Percentiles rank a stretch among this genome's conserved stretches.
Conservation (phyloP, 345 rosid genomes). For the Erysimum cheiranthoides region DNA sequence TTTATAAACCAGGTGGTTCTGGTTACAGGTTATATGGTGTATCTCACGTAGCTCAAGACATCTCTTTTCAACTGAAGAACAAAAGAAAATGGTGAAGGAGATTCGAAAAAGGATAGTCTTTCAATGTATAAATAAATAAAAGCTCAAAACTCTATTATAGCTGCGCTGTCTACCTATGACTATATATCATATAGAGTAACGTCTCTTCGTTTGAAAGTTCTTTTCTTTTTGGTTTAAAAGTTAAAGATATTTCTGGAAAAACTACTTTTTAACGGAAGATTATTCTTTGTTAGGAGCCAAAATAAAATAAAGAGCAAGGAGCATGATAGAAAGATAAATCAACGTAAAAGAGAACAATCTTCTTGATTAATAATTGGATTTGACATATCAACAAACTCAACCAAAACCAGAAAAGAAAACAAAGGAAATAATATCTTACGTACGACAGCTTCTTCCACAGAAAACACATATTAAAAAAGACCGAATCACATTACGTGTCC, state of each 20-base stretch:
- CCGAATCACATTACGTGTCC: conserved; percentile 10
- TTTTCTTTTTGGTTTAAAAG: too few relatives aligned
- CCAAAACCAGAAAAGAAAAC: neutral
- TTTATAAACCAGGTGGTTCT: neutral
- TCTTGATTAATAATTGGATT: neutral
- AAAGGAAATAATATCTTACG: neutral
- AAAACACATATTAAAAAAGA: conserved; percentile 2
- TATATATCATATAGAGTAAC: too few relatives aligned
- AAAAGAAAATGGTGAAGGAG: too few relatives aligned
- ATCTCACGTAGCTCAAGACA: too few relatives aligned
- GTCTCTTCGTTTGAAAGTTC: neutral
- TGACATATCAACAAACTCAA: conserved; percentile 32
- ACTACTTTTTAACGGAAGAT: neutral
- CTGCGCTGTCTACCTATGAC: too few relatives aligned
- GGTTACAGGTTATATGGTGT: neutral
- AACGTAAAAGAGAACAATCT: neutral
- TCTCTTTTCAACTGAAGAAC: too few relatives aligned
- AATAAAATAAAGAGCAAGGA: neutral
- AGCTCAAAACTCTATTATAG: neutral
- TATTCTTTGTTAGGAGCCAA: neutral
- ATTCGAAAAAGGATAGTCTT: too few relatives aligned
- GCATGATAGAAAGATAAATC: neutral
- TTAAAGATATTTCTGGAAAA: too few relatives aligned
- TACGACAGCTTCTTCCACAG: neutral
- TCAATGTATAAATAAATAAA: neutral